Evolutionary conservation across 164 flowering plant genomes (phyloP).

Genomic region (Taxillus chinensis): DNA sequence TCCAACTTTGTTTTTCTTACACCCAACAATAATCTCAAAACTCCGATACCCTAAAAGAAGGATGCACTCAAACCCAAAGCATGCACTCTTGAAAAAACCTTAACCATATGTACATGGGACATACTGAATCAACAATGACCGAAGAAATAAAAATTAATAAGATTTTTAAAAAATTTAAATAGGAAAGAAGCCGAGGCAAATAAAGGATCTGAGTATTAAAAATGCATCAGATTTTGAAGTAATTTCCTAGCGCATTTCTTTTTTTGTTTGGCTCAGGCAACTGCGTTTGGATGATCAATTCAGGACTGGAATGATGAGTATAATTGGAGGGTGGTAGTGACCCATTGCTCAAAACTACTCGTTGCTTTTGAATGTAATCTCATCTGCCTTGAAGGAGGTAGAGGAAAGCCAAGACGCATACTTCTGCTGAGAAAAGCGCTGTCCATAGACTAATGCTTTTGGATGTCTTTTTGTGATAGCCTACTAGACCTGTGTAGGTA

Average conservation of each 20-base stretch:
- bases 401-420: conserved; percentile 22
- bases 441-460: conserved; percentile 28
- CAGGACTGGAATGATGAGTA: conserved; percentile 1
- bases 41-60: too few relatives aligned
- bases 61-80: too few relatives aligned
- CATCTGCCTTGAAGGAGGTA: conserved; percentile 51
- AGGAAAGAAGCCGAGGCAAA: too few relatives aligned
- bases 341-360: conserved; percentile 17
- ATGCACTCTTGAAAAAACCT: too few relatives aligned
- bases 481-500: conserved; percentile 40
- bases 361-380: conserved; percentile 35
- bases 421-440: conserved; percentile 30
- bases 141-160: too few relatives aligned
- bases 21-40: too few relatives aligned
- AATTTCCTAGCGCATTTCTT: not conserved
- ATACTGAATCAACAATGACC: too few relatives aligned
- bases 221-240: not conserved
- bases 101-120: too few relatives aligned
- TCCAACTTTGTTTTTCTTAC: too few relatives aligned
- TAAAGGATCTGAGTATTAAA: too few relatives aligned
- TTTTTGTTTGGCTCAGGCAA: not conserved
- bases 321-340: conserved; percentile 4
- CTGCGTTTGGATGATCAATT: conserved; percentile 7
- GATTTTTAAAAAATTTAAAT: too few relatives aligned
- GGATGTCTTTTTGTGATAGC: conserved; percentile 34